Conservation (phyloP, 345 rosid species). For the Ceriops decandra region DNA sequence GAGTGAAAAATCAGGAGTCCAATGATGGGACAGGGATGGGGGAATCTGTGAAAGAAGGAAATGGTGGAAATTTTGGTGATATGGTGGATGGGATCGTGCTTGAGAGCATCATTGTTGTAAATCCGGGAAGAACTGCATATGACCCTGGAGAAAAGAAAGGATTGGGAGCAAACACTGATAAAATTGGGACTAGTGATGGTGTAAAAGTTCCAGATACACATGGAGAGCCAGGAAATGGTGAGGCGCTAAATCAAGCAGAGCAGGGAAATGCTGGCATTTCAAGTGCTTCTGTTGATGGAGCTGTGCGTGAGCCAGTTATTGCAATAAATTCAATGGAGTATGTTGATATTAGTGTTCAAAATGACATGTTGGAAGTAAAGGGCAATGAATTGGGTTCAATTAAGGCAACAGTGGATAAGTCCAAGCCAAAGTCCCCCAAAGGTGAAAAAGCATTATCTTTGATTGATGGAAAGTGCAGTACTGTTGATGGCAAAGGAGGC, state of each 20-base stretch:
- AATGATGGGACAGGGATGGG: conserved; percentile 14
- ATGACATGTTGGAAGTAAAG: conserved; percentile 8
- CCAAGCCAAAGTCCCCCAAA: conserved; percentile 30
- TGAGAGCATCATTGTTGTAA: conserved; percentile 18
- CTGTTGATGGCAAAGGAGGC: conserved; percentile 20
- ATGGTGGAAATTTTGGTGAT: conserved; percentile 22
- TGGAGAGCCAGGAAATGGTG: conserved; percentile 14
- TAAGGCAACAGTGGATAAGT: conserved; percentile 20
- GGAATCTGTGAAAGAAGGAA: conserved; percentile 15
- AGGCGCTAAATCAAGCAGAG: conserved; percentile 20
- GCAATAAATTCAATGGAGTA: conserved; percentile 30
- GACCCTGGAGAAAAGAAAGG: conserved; percentile 24
- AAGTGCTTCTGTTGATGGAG: background rate
- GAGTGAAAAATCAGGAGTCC: background rate
- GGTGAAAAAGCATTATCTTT: conserved; percentile 37
- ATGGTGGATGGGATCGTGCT: conserved; percentile 22
- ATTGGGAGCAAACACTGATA: conserved; percentile 19
- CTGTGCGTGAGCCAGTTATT: conserved; percentile 28
- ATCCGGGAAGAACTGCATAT: conserved; percentile 20
- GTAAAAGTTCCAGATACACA: background rate
- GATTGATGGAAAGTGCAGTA: conserved; percentile 40
- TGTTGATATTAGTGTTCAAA: conserved; percentile 17
- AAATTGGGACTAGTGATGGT: conserved; percentile 14
- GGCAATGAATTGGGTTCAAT: conserved; percentile 16
- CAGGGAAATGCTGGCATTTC: conserved; percentile 11